Conservation (phyloP, 2,329 filamentous ascomycete genomes). For the Pestalotiopsis sp. region DNA sequence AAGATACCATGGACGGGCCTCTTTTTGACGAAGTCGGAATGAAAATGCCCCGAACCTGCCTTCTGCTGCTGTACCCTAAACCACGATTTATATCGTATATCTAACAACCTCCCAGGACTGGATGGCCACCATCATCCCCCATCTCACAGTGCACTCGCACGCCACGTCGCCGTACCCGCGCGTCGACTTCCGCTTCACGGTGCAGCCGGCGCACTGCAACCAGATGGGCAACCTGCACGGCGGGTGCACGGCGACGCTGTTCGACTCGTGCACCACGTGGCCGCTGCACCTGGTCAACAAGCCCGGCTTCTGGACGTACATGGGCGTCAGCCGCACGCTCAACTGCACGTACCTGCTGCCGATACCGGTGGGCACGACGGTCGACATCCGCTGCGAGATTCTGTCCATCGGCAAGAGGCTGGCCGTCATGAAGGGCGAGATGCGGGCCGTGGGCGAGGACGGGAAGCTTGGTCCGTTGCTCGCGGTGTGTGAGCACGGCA, state of each 20-base stretch:
- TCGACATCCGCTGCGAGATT: slow-evolving; percentile 48
- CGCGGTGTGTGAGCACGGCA: slow-evolving; percentile 55
- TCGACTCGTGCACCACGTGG: slow-evolving; percentile 67
- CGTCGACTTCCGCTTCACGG: slow-evolving; percentile 50
- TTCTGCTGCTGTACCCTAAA: too few species aligned
- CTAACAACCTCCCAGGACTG: slow-evolving; percentile 42
- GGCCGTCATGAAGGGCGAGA: slow-evolving; percentile 46
- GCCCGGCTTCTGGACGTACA: slow-evolving; percentile 62
- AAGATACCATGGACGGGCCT: too few species aligned
- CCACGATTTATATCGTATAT: background rate
- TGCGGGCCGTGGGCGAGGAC: slow-evolving; percentile 41
- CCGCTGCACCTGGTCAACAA: slow-evolving; percentile 57
- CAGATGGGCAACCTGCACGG: slow-evolving; percentile 59
- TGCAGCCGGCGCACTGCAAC: slow-evolving; percentile 56
- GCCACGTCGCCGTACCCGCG: slow-evolving; percentile 38
- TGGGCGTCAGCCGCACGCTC: slow-evolving; percentile 68
- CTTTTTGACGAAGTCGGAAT: too few species aligned
- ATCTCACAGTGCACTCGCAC: slow-evolving; percentile 42
- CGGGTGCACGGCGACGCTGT: slow-evolving; percentile 66
- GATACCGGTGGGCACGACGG: slow-evolving; percentile 48
- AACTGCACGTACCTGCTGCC: slow-evolving; percentile 70
- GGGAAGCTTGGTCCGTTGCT: slow-evolving; percentile 42
- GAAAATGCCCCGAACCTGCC: too few species aligned
- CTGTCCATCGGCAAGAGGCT: slow-evolving; percentile 49
- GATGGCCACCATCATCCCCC: slow-evolving; percentile 43